Conservation (phyloP, 73 alveolate species). For the Stentor roeselii region DNA sequence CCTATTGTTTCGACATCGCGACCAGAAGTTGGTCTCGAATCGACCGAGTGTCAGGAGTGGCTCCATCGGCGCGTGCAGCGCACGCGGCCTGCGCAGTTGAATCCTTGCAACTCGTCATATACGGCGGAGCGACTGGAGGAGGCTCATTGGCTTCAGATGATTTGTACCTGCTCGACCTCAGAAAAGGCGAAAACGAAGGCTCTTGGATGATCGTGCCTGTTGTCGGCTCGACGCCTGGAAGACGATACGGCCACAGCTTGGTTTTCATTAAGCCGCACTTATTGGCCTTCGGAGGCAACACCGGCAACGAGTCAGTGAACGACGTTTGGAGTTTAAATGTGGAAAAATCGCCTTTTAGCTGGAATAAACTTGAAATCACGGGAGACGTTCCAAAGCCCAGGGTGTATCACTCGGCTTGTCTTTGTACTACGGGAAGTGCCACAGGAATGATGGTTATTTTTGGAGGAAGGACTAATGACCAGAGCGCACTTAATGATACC, state of each 20-base stretch:
- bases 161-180: constrained; percentile 85
- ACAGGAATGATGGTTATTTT: constrained; percentile 92
- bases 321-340: constrained; percentile 93
- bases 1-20: constrained; percentile 77
- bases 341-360: constrained; percentile 88
- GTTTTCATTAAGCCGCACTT: constrained; percentile 88
- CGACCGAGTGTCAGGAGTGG: constrained; percentile 89
- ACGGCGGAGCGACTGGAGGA: constrained; percentile 99
- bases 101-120: constrained; percentile 85
- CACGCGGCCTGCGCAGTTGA: constrained; percentile 94
- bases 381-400: constrained; percentile 82
- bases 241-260: constrained; percentile 93
- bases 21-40: constrained; percentile 82
- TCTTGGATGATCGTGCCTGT: constrained; percentile 96
- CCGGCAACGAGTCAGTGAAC: constrained; percentile 92
- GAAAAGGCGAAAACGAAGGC: constrained; percentile 85
- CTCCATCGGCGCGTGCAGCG: constrained; percentile 98
- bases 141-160: constrained; percentile 98
- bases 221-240: constrained; percentile 95
- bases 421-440: constrained; percentile 90
- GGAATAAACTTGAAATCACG: constrained; percentile 86
- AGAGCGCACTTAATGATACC: constrained; percentile 86
- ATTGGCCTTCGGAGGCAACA: constrained; percentile 95
- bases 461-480: constrained; percentile 93
- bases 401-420: constrained; percentile 90